Base-by-base conservation (phyloP, 2,329 filamentous ascomycete species). In the Acrodontium crateriforme region DNA sequence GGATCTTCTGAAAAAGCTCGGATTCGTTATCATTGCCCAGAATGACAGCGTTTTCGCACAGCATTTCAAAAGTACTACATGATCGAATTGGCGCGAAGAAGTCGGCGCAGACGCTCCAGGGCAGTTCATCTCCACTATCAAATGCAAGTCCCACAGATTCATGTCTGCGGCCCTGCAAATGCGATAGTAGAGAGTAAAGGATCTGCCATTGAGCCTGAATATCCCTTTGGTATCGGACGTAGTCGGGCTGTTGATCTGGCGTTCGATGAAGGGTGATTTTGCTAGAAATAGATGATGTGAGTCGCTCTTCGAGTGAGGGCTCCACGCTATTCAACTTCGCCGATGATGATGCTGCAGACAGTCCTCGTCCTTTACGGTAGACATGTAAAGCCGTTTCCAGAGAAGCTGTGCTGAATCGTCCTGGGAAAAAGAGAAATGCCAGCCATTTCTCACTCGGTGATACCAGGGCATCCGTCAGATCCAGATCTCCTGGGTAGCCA, bases 31-130 rank as follows among this genome's bases (percentile, higher is more conserved):
- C 27, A 6, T 20, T 20, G 13, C 25, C 24, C 9, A 44, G 23
- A 6, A 46, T 24, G 13, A 39, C 31, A 6, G 40, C 50, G 42
- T 92, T 94, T 44, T 85, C 67, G 38, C 69, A 69, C 8, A 92
- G 64, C 4, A 73, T 60, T 53, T 98, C 89, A 10, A 87, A 59
- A 25, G 68, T 64, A 50, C 76, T 89, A 56, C 81, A 92, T 44
- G 78, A 72, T 36, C 87, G 69, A 28, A 95, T 67, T 3, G 79
- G 74, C 3, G 81, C 78, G 26, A 91, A 63, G 17, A 78, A 73
- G 53, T 94, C 85, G 1, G 85, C 74, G 44, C 83, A 78, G 4
- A 92, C 66, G 25, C 91, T 67, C 83, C 84, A 94, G 2, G 82
- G 71, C 59, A 85, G 69, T 27, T 77, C 74, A 7, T 68, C 65